Conservation (phyloP, 257 asterid species). For the Eucommia ulmoides region DNA sequence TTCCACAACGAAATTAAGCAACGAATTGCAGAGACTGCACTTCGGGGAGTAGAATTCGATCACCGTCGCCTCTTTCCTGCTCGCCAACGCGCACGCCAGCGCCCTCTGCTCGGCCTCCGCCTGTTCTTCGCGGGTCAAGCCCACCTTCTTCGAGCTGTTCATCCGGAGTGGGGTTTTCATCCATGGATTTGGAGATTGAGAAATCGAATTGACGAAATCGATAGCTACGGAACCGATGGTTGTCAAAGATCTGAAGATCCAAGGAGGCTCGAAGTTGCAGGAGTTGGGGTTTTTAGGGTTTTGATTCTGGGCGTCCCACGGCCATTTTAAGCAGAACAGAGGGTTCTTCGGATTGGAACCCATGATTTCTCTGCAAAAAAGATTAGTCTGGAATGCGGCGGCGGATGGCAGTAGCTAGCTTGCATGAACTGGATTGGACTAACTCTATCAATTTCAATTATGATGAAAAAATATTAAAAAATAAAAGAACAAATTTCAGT, state of each 20-base stretch:
- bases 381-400: no score
- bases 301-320: constrained; percentile 33
- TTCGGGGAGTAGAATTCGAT: constrained; percentile 79
- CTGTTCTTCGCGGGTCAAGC: constrained; percentile 39
- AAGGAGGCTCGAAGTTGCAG: constrained; percentile 55
- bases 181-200: constrained; percentile 15
- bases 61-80: constrained; percentile 59
- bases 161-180: constrained; percentile 6
- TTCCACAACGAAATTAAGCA: constrained; percentile 50
- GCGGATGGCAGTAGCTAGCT: no score
- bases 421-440: no score
- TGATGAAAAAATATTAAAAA: no score
- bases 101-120: constrained; percentile 76
- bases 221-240: constrained; percentile 30
- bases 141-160: constrained; percentile 8
- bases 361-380: constrained; percentile 21
- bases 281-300: constrained; percentile 16
- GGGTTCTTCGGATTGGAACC: constrained; percentile 30
- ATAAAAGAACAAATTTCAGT: no score
- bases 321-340: constrained; percentile 64
- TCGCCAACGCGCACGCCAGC: constrained; percentile 54
- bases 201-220: constrained; percentile 24
- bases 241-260: constrained; percentile 53
- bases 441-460: no score
- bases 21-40: constrained; percentile 68